Evolutionary conservation across 2,329 filamentous ascomycete genomes (phyloP), one percentile per base, ranked within the genome.

Genomic region (Conoideocrella luteorostrata): DNA sequence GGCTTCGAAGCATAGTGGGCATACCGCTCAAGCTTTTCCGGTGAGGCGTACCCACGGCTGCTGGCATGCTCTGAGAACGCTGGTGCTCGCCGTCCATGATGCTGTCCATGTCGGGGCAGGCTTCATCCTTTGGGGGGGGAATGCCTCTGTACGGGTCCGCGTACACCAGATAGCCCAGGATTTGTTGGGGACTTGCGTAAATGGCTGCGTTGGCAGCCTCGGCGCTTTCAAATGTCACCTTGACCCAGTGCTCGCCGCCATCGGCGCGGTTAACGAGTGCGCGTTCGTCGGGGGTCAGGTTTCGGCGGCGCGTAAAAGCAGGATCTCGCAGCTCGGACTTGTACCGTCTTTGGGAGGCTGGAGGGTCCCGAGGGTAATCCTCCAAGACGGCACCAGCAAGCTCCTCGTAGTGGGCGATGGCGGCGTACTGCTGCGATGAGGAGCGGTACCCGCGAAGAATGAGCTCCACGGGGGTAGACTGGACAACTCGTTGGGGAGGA

Each of bases 241-340:
- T 89, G 55, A 96, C 88, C 91, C 91, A 97, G 69, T 95, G 87
- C 53, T 86, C 78, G 34, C 91, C 91, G 39, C 88, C 86, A 36
- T 84, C 84, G 49, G 88, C 89, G 48, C 76, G 78, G 64, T 90
- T 88, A 57, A 91, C 87, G 61, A 90, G 85, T 42, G 76, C 72
- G 44, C 89, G 80, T 55, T 94, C 87, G 29, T 84, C 82, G 15
- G 77, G 67, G 2, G 83, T 85, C 41, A 95, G 68, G 9, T 77
- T 76, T 32, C 72, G 69, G 41, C 78, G 75, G 46, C 81, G 78
- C 38, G 84, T 81, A 7, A 84, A 77, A 9, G 85, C 81, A 40
- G 85, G 79, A 54, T 88, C 83, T 50, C 84, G 77, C 48, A 87
- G 77, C 52, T 90, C 80, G 2, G 82, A 77, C 58, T 86, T 85